phyloP scores from a whole-genome alignment of 192 early-diverging fungal genomes.

The Coemansia sp. region DNA sequence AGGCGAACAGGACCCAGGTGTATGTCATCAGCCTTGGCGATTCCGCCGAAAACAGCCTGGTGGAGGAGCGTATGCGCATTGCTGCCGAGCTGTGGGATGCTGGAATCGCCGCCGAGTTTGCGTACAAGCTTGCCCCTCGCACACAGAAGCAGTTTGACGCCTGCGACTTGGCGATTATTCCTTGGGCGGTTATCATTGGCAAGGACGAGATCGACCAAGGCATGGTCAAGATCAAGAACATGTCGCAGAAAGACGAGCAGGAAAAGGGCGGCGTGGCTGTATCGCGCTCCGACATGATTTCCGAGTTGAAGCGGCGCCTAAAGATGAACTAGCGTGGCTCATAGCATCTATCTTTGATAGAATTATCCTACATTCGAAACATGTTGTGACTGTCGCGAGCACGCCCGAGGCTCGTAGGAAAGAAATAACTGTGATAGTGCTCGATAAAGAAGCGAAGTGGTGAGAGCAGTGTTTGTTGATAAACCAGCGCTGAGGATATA shows the following conservation, averaged over 20 bases:
- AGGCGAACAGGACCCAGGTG: slow-evolving; percentile 80
- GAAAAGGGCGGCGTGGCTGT: slow-evolving; percentile 59
- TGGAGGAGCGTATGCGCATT: slow-evolving; percentile 89
- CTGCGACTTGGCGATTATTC: slow-evolving; percentile 87
- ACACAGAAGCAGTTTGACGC: slow-evolving; percentile 76
- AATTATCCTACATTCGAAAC: too few species aligned
- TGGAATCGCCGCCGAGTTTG: slow-evolving; percentile 87
- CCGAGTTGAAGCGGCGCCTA: slow-evolving; percentile 62
- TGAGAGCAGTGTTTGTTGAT: too few species aligned
- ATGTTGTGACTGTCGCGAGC: too few species aligned
- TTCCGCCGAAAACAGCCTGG: slow-evolving; percentile 69
- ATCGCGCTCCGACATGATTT: slow-evolving; percentile 64
- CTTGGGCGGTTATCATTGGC: slow-evolving; percentile 89
- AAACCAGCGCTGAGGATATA: too few species aligned
- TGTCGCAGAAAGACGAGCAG: slow-evolving; percentile 46
- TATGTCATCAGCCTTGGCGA: slow-evolving; percentile 70
- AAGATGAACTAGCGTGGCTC: slow-evolving; percentile 11
- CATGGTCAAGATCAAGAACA: slow-evolving; percentile 88
- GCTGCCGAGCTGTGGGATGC: slow-evolving; percentile 91
- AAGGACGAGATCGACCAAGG: slow-evolving; percentile 77
- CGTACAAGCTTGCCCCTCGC: slow-evolving; percentile 91
- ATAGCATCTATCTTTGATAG: too few species aligned
- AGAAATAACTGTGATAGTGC: too few species aligned
- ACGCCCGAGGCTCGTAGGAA: too few species aligned
- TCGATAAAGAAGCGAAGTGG: too few species aligned